Evolutionary conservation across 129 eudicot genomes (phyloP).

Genomic region (Ambrosia trifida): DNA sequence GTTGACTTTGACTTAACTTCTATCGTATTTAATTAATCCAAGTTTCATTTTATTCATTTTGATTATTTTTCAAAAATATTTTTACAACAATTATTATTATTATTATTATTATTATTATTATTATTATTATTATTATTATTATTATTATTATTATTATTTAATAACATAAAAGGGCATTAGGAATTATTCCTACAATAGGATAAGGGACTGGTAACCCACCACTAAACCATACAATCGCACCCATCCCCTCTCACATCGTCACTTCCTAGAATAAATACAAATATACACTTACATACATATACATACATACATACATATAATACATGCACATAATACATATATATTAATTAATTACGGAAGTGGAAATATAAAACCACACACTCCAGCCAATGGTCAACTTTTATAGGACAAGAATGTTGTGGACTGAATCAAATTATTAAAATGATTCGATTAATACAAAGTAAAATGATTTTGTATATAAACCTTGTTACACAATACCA

Average conservation of each 20-base stretch:
- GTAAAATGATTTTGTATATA: constrained; percentile 2
- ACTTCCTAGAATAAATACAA: neutral
- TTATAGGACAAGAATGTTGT: neutral
- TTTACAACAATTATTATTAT: no score
- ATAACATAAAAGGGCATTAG: neutral
- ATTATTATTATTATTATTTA: neutral
- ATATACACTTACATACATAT: neutral
- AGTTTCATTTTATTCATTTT: neutral
- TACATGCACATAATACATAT: neutral
- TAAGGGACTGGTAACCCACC: constrained; percentile 15
- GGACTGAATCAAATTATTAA: neutral
- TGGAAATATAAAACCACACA: neutral
- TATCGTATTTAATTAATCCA: neutral
- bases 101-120: no score
- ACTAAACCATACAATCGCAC: constrained; percentile 13
- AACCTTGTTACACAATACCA: constrained; percentile 13
- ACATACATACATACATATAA: neutral
- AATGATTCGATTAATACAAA: constrained; percentile 8
- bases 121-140: no score
- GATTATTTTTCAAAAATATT: neutral
- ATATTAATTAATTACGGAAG: neutral
- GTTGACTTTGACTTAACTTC: neutral
- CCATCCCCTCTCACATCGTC: constrained; percentile 9
- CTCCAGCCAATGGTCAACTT: constrained; percentile 12
- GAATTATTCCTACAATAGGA: constrained; percentile 1